Conservation (phyloP, 148 eudicot genomes). For the Vaccinium macrocarpon region DNA sequence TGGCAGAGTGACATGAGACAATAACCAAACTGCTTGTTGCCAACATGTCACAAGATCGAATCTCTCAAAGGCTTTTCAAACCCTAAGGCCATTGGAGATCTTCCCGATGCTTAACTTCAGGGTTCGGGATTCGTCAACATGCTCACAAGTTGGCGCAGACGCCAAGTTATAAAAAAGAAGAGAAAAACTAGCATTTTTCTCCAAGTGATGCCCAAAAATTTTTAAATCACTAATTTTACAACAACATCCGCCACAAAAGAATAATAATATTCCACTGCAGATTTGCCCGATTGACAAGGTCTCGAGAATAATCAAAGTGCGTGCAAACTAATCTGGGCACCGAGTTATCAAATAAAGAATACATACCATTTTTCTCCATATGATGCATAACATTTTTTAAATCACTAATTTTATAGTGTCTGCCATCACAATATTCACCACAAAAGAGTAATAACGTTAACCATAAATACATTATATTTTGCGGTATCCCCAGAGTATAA, state of each 20-base stretch:
- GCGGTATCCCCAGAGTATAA: background rate
- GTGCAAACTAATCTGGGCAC: too few species aligned
- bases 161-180: too few species aligned
- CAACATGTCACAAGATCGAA: background rate
- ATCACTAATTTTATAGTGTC: too few species aligned
- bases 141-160: too few species aligned
- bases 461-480: background rate
- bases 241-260: background rate
- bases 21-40: background rate
- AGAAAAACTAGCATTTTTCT: too few species aligned
- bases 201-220: background rate
- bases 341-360: too few species aligned
- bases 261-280: background rate
- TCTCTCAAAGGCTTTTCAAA: background rate
- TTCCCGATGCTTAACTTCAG: background rate
- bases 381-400: background rate
- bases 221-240: background rate
- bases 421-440: background rate
- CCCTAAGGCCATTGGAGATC: background rate
- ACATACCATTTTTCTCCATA: background rate
- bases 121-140: too few species aligned
- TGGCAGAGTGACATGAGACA: too few species aligned
- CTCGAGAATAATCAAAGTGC: too few species aligned
- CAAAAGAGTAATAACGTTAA: background rate
- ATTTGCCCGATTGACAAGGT: too few species aligned